Evolutionary conservation across 257 asterid species (phyloP).

Genomic region (Verbascum thapsus): DNA sequence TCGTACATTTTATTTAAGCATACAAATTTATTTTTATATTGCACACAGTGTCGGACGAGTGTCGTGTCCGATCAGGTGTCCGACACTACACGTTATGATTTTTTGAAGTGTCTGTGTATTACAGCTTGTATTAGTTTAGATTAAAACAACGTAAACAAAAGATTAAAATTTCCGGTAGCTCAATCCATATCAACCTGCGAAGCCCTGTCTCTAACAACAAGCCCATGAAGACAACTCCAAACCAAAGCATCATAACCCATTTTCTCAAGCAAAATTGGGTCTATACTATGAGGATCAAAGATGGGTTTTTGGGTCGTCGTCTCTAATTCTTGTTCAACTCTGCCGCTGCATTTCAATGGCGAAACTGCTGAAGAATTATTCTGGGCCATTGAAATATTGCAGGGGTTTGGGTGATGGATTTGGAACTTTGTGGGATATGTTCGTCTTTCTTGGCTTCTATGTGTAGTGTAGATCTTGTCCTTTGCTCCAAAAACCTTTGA

Average conservation of each 20-base stretch:
- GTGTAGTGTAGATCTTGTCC: too few species aligned
- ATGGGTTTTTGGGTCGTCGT: constrained; percentile 39
- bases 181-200: constrained; percentile 56
- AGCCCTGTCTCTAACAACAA: constrained; percentile 79
- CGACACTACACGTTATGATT: too few species aligned
- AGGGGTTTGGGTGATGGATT: constrained; percentile 30
- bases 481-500: too few species aligned
- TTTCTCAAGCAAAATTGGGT: constrained; percentile 57
- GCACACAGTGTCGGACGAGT: too few species aligned
- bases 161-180: background rate
- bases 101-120: too few species aligned
- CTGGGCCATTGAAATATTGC: constrained; percentile 38
- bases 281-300: constrained; percentile 65
- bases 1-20: too few species aligned
- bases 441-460: too few species aligned
- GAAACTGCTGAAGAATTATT: constrained; percentile 35
- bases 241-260: constrained; percentile 82
- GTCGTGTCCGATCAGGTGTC: too few species aligned
- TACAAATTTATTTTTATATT: too few species aligned
- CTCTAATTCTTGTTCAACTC: constrained; percentile 26
- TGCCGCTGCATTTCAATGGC: too few species aligned
- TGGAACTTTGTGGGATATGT: constrained; percentile 11
- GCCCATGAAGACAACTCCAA: constrained; percentile 89
- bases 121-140: background rate
- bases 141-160: background rate